phyloP scores from a whole-genome alignment of 139 green algal genomes.

The Pycnococcus provasolii region DNA sequence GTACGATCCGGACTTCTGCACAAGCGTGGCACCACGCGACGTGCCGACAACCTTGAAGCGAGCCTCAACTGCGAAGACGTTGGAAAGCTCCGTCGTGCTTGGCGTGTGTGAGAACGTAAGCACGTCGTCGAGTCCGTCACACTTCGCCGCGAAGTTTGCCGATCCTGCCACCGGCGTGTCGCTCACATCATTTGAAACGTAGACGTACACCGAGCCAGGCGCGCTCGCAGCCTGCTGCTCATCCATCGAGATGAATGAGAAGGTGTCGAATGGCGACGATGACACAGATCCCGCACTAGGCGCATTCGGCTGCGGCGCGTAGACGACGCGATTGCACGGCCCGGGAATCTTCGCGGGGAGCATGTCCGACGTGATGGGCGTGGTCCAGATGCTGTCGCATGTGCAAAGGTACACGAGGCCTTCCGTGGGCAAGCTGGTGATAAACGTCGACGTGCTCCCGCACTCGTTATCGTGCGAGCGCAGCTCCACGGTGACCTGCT shows the following conservation, averaged over 20 bases:
- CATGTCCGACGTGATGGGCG: slow-evolving; percentile 4
- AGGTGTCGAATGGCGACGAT: slow-evolving; percentile 6
- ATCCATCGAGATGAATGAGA: slow-evolving; percentile 16
- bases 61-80: slow-evolving; percentile 7
- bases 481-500: slow-evolving; percentile 20
- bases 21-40: background rate
- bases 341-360: slow-evolving; percentile 13
- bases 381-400: slow-evolving; percentile 27
- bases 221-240: background rate
- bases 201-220: slow-evolving; percentile 2
- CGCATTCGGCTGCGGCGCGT: slow-evolving; percentile 7
- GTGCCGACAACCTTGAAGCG: slow-evolving; percentile 13
- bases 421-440: slow-evolving; percentile 18
- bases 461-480: slow-evolving; percentile 21
- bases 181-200: background rate
- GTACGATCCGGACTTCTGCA: slow-evolving; percentile 1
- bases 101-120: slow-evolving; percentile 8
- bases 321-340: slow-evolving; percentile 24
- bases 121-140: slow-evolving; percentile 25
- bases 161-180: slow-evolving; percentile 20
- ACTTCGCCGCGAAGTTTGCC: slow-evolving; percentile 4
- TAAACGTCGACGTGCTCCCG: slow-evolving; percentile 1
- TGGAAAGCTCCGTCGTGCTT: background rate
- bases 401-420: slow-evolving; percentile 19
- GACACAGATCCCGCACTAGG: background rate